Conservation (phyloP, 345 rosid species). For the Brassica carinata region DNA sequence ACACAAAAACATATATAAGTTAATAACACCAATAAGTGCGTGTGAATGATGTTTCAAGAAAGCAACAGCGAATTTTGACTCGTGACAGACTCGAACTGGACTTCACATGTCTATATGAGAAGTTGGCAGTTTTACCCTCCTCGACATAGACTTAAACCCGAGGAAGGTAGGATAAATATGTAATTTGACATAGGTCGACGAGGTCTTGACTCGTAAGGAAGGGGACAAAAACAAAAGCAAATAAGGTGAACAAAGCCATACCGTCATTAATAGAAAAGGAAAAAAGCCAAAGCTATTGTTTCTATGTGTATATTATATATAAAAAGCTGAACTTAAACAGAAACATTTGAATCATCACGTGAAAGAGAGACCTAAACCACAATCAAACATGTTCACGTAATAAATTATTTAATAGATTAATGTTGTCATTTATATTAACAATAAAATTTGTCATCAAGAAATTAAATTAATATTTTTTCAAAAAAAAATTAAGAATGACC, state of each 20-base stretch:
- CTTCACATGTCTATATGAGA: conserved; percentile 25
- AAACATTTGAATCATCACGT: conserved; percentile 38
- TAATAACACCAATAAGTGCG: not conserved
- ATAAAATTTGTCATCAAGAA: not conserved
- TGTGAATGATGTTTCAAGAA: conserved; percentile 16
- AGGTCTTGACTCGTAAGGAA: not conserved
- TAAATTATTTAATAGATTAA: not conserved
- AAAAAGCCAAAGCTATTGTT: conserved; percentile 25
- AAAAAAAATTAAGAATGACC: conserved; percentile 41
- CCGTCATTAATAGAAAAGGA: conserved; percentile 8
- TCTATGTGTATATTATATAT: not conserved
- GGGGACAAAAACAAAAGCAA: conserved; percentile 35
- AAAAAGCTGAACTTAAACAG: conserved; percentile 29
- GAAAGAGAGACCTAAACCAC: conserved; percentile 36
- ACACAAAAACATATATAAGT: not conserved
- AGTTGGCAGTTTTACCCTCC: conserved; percentile 9
- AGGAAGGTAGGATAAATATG: not conserved
- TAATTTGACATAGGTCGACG: conserved; percentile 1
- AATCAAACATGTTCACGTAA: conserved; percentile 29
- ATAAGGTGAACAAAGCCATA: conserved; percentile 8
- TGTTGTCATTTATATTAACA: not conserved
- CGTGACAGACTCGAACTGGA: conserved; percentile 10
- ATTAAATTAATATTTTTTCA: not conserved
- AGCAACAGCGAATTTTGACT: conserved; percentile 9
- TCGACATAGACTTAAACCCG: not conserved